A percentile compares a stretch with the other conserved stretches of the same genome.
These are phyloP conservation scores for Xerocomus minutiporus DNA, from an alignment of 1,284 basidiomycete genomes.

Conservation along the genomic window DNA sequence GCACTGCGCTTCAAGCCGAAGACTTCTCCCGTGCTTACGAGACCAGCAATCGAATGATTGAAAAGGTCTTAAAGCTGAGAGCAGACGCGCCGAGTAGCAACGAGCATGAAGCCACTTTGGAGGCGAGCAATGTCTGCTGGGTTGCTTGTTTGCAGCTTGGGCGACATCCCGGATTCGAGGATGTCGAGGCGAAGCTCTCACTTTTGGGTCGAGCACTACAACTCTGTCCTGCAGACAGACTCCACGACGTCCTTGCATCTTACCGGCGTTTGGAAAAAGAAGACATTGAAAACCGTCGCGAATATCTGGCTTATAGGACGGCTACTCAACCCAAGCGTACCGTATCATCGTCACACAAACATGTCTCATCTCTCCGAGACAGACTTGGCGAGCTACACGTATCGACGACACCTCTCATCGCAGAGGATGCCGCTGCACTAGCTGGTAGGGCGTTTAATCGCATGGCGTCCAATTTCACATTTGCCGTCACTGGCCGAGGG, in stretches of 20 bases:
- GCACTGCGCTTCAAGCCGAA: slow-evolving; percentile 74
- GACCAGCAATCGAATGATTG: slow-evolving; percentile 68
- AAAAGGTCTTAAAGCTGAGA: slow-evolving; percentile 50
- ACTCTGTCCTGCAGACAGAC: slow-evolving; percentile 78
- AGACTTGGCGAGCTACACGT: slow-evolving; percentile 61
- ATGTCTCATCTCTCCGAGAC: slow-evolving; percentile 50
- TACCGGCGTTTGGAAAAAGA: slow-evolving; percentile 71
- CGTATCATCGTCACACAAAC: slow-evolving; percentile 19
- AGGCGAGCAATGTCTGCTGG: slow-evolving; percentile 81
- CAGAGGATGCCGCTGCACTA: slow-evolving; percentile 68
- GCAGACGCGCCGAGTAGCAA: slow-evolving; percentile 32
- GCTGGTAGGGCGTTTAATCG: slow-evolving; percentile 70
- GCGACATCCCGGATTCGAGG: slow-evolving; percentile 69
- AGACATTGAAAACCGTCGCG: slow-evolving; percentile 49
- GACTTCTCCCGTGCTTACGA: slow-evolving; percentile 75
- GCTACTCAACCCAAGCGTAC: slow-evolving; percentile 20
- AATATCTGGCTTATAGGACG: slow-evolving; percentile 34
- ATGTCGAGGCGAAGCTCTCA: slow-evolving; percentile 60
- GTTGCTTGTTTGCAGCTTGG: slow-evolving; percentile 83
- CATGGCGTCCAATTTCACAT: slow-evolving; percentile 76
- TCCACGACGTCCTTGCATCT: slow-evolving; percentile 65
- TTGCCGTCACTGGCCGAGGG: slow-evolving; percentile 47
- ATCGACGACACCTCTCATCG: slow-evolving; percentile 58
- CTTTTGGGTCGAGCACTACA: slow-evolving; percentile 82
- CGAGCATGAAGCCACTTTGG: slow-evolving; percentile 46